These are phyloP conservation scores for Ceratocystis cubensis DNA, from an alignment of 2,329 filamentous ascomycete species.

Conservation along the genomic window DNA sequence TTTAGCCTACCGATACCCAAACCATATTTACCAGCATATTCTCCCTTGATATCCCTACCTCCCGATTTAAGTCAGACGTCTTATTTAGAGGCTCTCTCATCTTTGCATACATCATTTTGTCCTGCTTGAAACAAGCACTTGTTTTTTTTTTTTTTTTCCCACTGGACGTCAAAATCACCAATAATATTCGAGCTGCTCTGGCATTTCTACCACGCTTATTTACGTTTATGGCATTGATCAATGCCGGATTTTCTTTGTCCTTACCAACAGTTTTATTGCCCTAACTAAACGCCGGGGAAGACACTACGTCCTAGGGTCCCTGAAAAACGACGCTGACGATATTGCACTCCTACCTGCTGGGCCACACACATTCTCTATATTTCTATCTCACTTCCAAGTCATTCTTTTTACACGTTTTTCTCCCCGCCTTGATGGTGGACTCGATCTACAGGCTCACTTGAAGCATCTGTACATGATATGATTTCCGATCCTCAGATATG, in stretches of 20 bases:
- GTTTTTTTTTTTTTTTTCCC: neutral
- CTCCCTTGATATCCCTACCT: neutral
- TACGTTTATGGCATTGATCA: neutral
- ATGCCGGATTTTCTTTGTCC: neutral
- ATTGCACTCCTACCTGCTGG: neutral
- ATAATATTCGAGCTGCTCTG: neutral
- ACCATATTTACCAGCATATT: neutral
- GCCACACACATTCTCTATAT: neutral
- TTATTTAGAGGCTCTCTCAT: neutral
- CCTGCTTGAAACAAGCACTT: neutral
- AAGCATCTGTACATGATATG: neutral
- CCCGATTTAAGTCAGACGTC: neutral
- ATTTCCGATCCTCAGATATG: neutral
- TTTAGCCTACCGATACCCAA: neutral
- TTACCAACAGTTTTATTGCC: neutral
- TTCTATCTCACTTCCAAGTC: neutral
- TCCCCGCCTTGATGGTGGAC: neutral
- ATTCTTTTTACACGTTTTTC: neutral
- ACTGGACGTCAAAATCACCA: neutral
- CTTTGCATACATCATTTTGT: conserved; percentile 3
- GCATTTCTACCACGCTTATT: neutral
- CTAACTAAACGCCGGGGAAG: neutral
- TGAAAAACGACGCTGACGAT: conserved; percentile 10
- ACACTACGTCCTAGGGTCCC: neutral
- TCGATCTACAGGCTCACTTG: neutral